Evolutionary conservation across 495 filamentous ascomycete species (phyloP).

Genomic region (Lichina pygmaea): DNA sequence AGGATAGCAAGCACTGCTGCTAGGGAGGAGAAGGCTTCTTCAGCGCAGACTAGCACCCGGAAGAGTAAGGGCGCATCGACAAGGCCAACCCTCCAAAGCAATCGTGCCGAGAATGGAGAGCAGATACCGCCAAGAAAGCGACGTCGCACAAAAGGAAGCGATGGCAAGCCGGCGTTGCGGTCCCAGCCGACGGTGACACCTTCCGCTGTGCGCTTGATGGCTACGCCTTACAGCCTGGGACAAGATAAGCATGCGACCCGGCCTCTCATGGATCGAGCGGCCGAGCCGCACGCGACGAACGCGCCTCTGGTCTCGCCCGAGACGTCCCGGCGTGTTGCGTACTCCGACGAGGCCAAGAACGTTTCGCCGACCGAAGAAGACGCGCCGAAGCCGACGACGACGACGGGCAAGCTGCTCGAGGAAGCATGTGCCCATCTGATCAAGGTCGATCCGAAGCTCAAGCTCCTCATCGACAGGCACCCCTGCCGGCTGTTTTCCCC

Average conservation of each 20-base stretch:
- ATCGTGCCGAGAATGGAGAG: background rate
- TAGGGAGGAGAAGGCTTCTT: background rate
- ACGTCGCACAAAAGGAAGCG: background rate
- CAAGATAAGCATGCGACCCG: slow-evolving; percentile 10
- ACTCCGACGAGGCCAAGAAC: slow-evolving; percentile 12
- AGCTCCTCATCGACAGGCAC: slow-evolving; percentile 43
- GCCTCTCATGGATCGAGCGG: slow-evolving; percentile 25
- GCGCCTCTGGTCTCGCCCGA: slow-evolving; percentile 56
- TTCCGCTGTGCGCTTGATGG: slow-evolving; percentile 9
- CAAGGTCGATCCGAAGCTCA: slow-evolving; percentile 44
- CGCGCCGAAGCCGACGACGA: slow-evolving; percentile 23
- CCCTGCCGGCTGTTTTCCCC: slow-evolving; percentile 57
- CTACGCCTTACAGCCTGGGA: slow-evolving; percentile 7
- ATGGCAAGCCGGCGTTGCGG: slow-evolving; percentile 5
- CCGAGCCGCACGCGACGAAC: slow-evolving; percentile 38
- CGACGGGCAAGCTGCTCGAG: slow-evolving; percentile 46
- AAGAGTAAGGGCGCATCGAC: background rate
- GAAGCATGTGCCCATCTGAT: slow-evolving; percentile 58
- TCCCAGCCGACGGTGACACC: slow-evolving; percentile 9
- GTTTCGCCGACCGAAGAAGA: slow-evolving; percentile 6
- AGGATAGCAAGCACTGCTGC: background rate
- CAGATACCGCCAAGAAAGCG: background rate
- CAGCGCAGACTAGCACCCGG: background rate
- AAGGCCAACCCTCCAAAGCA: background rate
- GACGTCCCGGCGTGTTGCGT: slow-evolving; percentile 39